Percentiles rank a stretch among this genome's conserved stretches.
Conservation (phyloP, 768 basidiomycete species). For the Leucogyrophana mollusca region DNA sequence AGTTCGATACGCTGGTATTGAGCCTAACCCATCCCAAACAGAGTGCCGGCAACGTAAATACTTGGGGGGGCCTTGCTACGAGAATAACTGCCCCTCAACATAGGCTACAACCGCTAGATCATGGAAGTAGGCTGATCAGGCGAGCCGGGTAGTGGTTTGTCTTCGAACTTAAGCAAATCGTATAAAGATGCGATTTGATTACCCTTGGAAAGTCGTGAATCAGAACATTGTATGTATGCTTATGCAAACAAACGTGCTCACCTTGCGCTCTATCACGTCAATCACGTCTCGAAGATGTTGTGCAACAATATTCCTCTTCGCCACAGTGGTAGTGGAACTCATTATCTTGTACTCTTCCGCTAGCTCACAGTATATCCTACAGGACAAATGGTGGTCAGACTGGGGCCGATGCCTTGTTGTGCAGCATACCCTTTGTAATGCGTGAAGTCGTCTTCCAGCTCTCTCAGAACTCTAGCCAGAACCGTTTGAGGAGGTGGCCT, state of each 20-base stretch:
- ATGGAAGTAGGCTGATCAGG: background rate
- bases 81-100: no score
- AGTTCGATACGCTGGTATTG: no score
- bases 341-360: constrained; percentile 92
- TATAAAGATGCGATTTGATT: constrained; percentile 94
- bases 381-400: constrained; percentile 8
- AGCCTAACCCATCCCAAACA: no score
- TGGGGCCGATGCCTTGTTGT: background rate
- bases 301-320: constrained; percentile 82
- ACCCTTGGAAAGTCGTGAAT: constrained; percentile 48
- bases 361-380: constrained; percentile 85
- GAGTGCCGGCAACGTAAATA: no score
- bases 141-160: constrained; percentile 42
- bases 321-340: constrained; percentile 79
- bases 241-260: constrained; percentile 25
- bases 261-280: constrained; percentile 90
- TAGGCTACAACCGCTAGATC: no score
- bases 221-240: constrained; percentile 1
- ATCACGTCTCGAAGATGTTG: constrained; percentile 90
- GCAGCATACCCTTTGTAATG: constrained; percentile 85
- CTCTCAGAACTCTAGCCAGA: constrained; percentile 75
- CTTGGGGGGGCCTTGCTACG: no score
- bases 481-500: constrained; percentile 83
- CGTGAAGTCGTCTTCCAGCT: constrained; percentile 93
- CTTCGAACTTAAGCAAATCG: constrained; percentile 75